Base-by-base conservation (phyloP, 1,284 basidiomycete species). In the Cutaneotrichosporon sp. region DNA sequence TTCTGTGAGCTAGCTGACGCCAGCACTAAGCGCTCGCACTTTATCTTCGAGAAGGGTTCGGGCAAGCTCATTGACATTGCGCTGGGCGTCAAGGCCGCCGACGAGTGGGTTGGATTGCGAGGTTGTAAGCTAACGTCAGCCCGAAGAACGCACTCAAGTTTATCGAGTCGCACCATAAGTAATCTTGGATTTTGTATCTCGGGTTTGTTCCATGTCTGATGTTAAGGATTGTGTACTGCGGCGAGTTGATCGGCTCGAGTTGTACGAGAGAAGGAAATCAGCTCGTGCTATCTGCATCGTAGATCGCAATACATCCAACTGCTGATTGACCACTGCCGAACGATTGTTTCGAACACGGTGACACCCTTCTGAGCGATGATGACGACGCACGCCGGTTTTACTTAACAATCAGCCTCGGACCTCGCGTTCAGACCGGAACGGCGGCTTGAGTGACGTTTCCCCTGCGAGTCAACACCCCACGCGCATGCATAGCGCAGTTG, bases 21-120 rank as follows among this genome's bases (percentile, higher is more conserved):
- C 65, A 81, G 87, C 82, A 92, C 90, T 52, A 90, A 90, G 79
- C 86, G 92, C 21, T 92, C 90, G 67, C 92, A 95, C 78, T 95
- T 95, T 79, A 86, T 96, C 68, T 94, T 96, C 70, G 90, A 87
- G 70, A 90, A 91, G 78, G 91, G 90, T 10, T 73, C 74, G 0
- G 93, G 92, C 1, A 90, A 90, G 77, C 83, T 96, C 47, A 79
- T 94, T 16, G 89, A 94, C 36, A 90, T 87, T 81, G 87, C 87
- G 73, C 82, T 91, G 8, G 90, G 90, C 1, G 92, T 95, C 60
- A 90, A 91, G 74, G 89, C 92, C 1, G 87, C 76, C 0, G 90
- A 93, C 34, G 81, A 82, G 80, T 81, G 58, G 69, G 79, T 75
- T 3, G 21, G 4, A 14, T 11, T 16, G 26, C 7, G 3, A 14